These are phyloP conservation scores for Starmerella stigmatis DNA, from an alignment of 805 yeast species.

Conservation along the genomic window DNA sequence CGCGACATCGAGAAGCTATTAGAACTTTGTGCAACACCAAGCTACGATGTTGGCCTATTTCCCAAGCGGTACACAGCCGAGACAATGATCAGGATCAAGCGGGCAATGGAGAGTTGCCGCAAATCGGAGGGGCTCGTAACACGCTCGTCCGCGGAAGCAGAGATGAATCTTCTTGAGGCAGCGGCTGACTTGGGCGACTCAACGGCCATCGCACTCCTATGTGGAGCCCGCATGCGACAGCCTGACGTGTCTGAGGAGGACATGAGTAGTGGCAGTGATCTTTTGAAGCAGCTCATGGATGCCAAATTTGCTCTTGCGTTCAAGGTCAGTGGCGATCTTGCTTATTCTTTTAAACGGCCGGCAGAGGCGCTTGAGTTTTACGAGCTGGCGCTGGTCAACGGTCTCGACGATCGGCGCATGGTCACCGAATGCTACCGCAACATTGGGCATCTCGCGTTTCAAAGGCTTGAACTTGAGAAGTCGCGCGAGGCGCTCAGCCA, in stretches of 20 bases:
- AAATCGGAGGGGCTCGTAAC: conserved; percentile 50
- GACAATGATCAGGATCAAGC: conserved; percentile 60
- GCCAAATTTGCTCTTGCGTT: conserved; percentile 61
- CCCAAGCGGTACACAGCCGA: conserved; percentile 43
- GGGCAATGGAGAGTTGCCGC: conserved; percentile 53
- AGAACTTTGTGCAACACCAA: conserved; percentile 5
- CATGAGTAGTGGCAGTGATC: conserved; percentile 47
- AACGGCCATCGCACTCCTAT: conserved; percentile 66
- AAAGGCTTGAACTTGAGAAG: conserved; percentile 38
- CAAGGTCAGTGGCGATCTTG: conserved; percentile 71
- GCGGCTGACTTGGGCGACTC: conserved; percentile 77
- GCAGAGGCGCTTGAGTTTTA: conserved; percentile 52
- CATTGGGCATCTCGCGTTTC: conserved; percentile 50
- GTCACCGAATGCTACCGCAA: conserved; percentile 64
- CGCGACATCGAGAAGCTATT: conserved; percentile 12
- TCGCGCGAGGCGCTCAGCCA: conserved; percentile 54
- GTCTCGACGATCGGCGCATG: conserved; percentile 38
- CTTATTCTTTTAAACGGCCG: conserved; percentile 38
- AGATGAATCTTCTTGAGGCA: conserved; percentile 61
- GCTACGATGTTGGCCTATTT: conserved; percentile 16
- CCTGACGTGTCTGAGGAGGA: conserved; percentile 41
- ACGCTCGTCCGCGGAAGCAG: conserved; percentile 47
- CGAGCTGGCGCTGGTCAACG: conserved; percentile 42
- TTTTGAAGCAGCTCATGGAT: conserved; percentile 48
- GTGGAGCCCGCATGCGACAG: conserved; percentile 51